These are phyloP conservation scores for Ensete glaucum DNA, from an alignment of 176 grass and related monocot genomes.

Conservation along the genomic window DNA sequence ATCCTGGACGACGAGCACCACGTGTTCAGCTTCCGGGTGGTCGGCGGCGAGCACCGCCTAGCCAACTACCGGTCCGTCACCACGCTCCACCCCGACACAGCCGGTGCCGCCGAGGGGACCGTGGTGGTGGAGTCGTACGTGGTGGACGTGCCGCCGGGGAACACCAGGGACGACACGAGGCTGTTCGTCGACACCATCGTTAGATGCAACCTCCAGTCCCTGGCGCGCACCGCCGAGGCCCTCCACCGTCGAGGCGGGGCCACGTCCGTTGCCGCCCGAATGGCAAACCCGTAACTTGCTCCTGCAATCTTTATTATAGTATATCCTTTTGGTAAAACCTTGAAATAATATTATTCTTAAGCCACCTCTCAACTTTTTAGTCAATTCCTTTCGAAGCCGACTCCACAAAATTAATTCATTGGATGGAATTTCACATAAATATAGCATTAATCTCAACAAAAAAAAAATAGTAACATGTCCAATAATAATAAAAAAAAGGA, in stretches of 20 bases:
- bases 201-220: not conserved
- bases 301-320: not conserved
- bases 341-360: not conserved
- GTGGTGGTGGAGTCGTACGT: conserved; percentile 1
- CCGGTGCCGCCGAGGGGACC: not conserved
- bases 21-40: not conserved
- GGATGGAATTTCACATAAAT: no score
- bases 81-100: not conserved
- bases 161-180: conserved; percentile 1
- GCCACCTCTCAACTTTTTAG: no score
- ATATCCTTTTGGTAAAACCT: not conserved
- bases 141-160: conserved; percentile 1
- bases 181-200: conserved; percentile 6
- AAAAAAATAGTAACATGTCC: no score
- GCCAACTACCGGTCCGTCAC: not conserved
- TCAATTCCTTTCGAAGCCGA: no score
- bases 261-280: not conserved
- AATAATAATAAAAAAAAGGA: no score
- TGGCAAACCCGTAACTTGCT: not conserved
- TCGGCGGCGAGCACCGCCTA: conserved; percentile 4
- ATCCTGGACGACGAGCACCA: conserved; percentile 2
- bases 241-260: not conserved
- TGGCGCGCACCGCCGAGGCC: not conserved
- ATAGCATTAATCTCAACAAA: no score
- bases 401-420: no score